These are phyloP conservation scores for Phragmites australis DNA, from an alignment of 176 grass and related monocot species.

Conservation along the genomic window DNA sequence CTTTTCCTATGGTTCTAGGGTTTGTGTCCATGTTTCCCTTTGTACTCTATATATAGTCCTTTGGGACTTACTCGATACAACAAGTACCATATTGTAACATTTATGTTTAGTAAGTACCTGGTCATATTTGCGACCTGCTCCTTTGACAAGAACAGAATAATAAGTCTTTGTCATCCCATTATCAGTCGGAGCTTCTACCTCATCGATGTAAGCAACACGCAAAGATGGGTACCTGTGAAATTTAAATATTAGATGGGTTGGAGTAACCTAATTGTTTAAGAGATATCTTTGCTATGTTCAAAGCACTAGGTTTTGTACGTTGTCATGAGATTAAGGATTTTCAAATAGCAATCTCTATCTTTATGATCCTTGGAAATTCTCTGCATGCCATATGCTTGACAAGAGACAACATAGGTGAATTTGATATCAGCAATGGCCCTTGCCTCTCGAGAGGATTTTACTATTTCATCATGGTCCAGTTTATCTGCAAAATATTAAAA, in stretches of 20 bases:
- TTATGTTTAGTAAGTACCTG: slow-evolving; percentile 53
- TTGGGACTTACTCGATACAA: too few relatives aligned
- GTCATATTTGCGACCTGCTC: slow-evolving; percentile 59
- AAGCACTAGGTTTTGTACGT: slow-evolving; percentile 17
- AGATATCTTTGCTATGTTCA: background rate
- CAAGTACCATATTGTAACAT: too few relatives aligned
- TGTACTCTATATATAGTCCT: too few relatives aligned
- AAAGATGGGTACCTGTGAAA: slow-evolving; percentile 55
- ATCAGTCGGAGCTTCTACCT: slow-evolving; percentile 38
- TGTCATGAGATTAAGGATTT: slow-evolving; percentile 81
- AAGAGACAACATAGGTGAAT: slow-evolving; percentile 87
- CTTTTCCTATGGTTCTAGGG: too few relatives aligned
- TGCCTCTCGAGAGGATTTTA: slow-evolving; percentile 23
- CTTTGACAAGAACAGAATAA: slow-evolving; percentile 94
- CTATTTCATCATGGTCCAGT: slow-evolving; percentile 21
- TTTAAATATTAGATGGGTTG: slow-evolving; percentile 24
- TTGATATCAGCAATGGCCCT: slow-evolving; percentile 70
- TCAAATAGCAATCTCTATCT: slow-evolving; percentile 59
- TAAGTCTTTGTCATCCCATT: slow-evolving; percentile 53
- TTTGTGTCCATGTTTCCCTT: too few relatives aligned
- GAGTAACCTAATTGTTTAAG: background rate
- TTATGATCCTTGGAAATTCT: slow-evolving; percentile 46
- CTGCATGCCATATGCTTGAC: slow-evolving; percentile 72
- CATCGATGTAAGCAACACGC: slow-evolving; percentile 81
- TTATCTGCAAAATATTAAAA: slow-evolving; percentile 38